Evolutionary conservation across 116 monocot genomes (phyloP).

Genomic region (Posidonia oceanica): DNA sequence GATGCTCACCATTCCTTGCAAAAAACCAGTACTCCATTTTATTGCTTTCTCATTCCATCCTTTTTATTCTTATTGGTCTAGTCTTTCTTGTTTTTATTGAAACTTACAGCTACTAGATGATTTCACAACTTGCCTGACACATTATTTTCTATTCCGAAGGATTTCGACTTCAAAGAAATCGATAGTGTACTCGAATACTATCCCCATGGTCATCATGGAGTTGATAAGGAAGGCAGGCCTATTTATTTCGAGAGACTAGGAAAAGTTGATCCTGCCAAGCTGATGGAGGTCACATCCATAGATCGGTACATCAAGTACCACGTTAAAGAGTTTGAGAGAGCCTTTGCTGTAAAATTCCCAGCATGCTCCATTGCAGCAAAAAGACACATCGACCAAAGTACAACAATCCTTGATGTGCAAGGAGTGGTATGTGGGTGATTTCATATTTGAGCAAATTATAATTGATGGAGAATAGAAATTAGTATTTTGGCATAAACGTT

Average conservation of each 20-base stretch:
- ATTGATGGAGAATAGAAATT: not conserved
- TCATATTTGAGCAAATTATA: not conserved
- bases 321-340: conserved; percentile 41
- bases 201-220: conserved; percentile 44
- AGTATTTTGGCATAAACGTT: not conserved
- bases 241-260: conserved; percentile 32
- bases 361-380: conserved; percentile 35
- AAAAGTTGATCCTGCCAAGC: conserved; percentile 20
- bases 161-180: conserved; percentile 35
- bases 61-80: too few species aligned
- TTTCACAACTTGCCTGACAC: too few species aligned
- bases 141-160: conserved; percentile 11
- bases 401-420: conserved; percentile 46
- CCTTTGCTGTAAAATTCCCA: conserved; percentile 29
- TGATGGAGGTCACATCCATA: conserved; percentile 32
- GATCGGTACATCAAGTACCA: conserved; percentile 43
- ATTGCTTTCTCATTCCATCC: too few species aligned
- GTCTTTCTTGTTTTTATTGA: too few species aligned
- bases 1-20: too few species aligned
- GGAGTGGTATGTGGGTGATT: conserved; percentile 28
- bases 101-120: too few species aligned
- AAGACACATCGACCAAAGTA: conserved; percentile 41
- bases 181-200: conserved; percentile 32
- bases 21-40: too few species aligned
- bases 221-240: conserved; percentile 39